phyloP scores from a whole-genome alignment of 495 filamentous ascomycete species.

The Rhizodiscina lignyota region DNA sequence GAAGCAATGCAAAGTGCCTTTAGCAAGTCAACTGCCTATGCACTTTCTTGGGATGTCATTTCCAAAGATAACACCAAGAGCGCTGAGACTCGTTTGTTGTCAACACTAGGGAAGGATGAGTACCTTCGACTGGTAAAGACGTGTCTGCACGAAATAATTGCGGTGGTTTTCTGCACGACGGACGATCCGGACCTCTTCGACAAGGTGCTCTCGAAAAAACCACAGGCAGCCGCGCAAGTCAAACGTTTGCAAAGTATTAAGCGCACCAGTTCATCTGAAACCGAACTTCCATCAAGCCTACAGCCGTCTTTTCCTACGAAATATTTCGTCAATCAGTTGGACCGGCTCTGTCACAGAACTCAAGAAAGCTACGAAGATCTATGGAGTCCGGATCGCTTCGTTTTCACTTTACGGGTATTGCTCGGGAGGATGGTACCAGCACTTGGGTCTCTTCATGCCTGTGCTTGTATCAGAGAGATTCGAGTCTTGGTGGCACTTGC shows the following conservation, averaged over 20 bases:
- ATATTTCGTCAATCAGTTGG: constrained; percentile 54
- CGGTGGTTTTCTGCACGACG: constrained; percentile 47
- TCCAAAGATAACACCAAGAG: constrained; percentile 31
- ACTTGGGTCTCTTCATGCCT: constrained; percentile 71
- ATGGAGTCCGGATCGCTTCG: constrained; percentile 63
- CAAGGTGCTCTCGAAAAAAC: constrained; percentile 49
- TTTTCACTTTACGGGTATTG: constrained; percentile 59
- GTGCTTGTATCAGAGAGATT: constrained; percentile 71
- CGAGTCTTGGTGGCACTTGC: constrained; percentile 66
- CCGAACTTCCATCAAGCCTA: constrained; percentile 50
- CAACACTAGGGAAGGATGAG: constrained; percentile 48
- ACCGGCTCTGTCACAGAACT: constrained; percentile 56
- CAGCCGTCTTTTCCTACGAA: constrained; percentile 74
- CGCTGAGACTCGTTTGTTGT: constrained; percentile 32
- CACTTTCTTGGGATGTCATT: constrained; percentile 59
- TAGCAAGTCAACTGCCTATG: constrained; percentile 67
- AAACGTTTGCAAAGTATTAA: constrained; percentile 52
- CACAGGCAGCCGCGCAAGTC: constrained; percentile 36
- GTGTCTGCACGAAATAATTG: constrained; percentile 62
- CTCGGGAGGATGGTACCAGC: constrained; percentile 73
- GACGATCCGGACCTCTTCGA: constrained; percentile 61
- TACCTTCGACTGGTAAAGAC: constrained; percentile 43
- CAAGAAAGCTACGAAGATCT: constrained; percentile 43
- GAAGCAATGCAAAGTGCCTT: constrained; percentile 54
- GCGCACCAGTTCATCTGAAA: constrained; percentile 39